Conservation (phyloP, 2,329 filamentous ascomycete genomes). For the Arachnopeziza araneosa region DNA sequence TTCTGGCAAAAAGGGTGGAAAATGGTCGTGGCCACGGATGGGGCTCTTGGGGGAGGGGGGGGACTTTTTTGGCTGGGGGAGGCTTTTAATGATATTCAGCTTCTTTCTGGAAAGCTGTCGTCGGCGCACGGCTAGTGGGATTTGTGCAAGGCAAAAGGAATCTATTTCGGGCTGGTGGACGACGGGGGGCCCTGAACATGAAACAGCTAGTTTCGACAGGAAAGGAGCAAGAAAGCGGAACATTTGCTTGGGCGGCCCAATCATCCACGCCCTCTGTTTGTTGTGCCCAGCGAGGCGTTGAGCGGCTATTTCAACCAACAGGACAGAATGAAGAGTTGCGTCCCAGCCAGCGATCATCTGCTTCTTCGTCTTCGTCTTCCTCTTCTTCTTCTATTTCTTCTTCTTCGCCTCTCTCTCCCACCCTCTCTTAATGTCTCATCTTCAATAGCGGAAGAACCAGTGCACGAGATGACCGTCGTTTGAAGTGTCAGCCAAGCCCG, state of each 20-base stretch:
- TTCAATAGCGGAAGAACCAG: background rate
- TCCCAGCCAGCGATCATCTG: too few relatives aligned
- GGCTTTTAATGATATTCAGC: background rate
- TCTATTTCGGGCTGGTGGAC: conserved; percentile 8
- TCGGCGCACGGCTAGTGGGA: background rate
- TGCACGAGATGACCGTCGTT: background rate
- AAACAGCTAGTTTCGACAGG: conserved; percentile 7
- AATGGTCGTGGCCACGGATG: background rate
- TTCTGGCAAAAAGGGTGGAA: background rate
- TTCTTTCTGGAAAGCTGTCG: background rate
- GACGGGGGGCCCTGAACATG: conserved; percentile 5
- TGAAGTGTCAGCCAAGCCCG: background rate
- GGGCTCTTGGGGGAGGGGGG: background rate
- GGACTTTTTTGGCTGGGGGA: background rate
- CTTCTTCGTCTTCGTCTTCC: too few relatives aligned
- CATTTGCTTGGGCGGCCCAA: conserved; percentile 4
- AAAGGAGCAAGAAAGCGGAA: background rate
- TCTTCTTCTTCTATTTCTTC: too few relatives aligned
- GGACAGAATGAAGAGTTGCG: background rate
- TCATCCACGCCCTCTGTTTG: conserved; percentile 2
- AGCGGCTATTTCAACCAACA: background rate
- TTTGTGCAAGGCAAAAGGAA: conserved; percentile 1
- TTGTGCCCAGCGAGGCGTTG: background rate
- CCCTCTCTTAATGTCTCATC: background rate
- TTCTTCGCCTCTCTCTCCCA: too few relatives aligned